phyloP scores from a whole-genome alignment of 1,284 basidiomycete species.

The Cutaneotrichosporon sp. region DNA sequence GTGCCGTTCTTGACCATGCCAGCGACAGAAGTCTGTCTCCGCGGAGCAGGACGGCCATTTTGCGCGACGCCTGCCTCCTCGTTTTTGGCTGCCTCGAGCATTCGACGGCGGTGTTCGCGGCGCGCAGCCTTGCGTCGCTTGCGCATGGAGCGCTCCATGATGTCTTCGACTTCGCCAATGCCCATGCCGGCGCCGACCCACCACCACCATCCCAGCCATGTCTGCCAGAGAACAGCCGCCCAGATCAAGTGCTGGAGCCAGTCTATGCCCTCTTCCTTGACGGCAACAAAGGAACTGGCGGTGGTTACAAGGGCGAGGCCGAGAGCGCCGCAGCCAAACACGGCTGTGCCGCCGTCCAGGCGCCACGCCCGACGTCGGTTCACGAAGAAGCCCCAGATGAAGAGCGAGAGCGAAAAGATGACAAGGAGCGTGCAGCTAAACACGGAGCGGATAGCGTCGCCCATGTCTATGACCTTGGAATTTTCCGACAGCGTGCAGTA shows the following conservation, averaged over 20 bases:
- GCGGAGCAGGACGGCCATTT: neutral
- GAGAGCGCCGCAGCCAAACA: slow-evolving; percentile 80
- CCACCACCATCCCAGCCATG: slow-evolving; percentile 84
- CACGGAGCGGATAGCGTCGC: slow-evolving; percentile 16
- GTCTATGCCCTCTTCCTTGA: slow-evolving; percentile 70
- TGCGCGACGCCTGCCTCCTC: neutral
- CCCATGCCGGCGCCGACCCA: slow-evolving; percentile 88
- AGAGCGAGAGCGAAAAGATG: slow-evolving; percentile 81
- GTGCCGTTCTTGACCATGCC: slow-evolving; percentile 11
- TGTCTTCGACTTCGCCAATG: slow-evolving; percentile 50
- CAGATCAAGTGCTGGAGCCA: slow-evolving; percentile 83
- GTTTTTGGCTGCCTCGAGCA: slow-evolving; percentile 9
- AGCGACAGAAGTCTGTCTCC: slow-evolving; percentile 1
- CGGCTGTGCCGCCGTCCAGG: slow-evolving; percentile 89
- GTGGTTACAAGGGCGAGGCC: slow-evolving; percentile 71
- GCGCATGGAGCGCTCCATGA: slow-evolving; percentile 43
- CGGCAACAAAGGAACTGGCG: slow-evolving; percentile 76
- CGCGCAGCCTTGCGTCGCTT: slow-evolving; percentile 36
- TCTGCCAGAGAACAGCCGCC: slow-evolving; percentile 87
- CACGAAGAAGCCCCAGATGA: slow-evolving; percentile 88
- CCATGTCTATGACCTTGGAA: slow-evolving; percentile 27
- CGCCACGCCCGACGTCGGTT: slow-evolving; percentile 91
- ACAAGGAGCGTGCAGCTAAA: slow-evolving; percentile 68
- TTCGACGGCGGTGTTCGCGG: slow-evolving; percentile 8
- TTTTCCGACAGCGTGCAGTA: slow-evolving; percentile 64